Percentiles rank a stretch among this genome's conserved stretches.
phyloP scores from a whole-genome alignment of 2,329 filamentous ascomycete species.

The Hymenotorrendiella dingleyae region DNA sequence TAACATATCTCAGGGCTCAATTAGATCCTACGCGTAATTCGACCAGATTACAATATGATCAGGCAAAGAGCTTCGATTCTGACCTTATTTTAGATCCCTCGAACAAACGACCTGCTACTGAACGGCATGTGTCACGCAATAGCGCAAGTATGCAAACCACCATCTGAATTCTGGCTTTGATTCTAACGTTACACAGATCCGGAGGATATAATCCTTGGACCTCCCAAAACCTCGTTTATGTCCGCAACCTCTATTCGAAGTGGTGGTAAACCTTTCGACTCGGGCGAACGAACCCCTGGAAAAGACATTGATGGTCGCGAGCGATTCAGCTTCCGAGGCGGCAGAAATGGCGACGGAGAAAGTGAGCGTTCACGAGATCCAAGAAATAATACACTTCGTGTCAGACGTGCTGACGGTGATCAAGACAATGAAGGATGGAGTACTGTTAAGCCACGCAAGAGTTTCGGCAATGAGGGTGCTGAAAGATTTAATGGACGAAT shows the following conservation, averaged over 20 bases:
- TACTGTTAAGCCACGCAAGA: conserved; percentile 67
- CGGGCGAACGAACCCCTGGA: conserved; percentile 38
- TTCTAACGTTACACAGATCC: conserved; percentile 40
- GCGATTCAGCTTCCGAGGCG: conserved; percentile 52
- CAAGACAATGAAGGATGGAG: conserved; percentile 69
- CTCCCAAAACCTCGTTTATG: conserved; percentile 75
- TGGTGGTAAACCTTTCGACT: conserved; percentile 34
- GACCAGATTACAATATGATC: conserved; percentile 40
- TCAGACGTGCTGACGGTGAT: conserved; percentile 47
- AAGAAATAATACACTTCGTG: conserved; percentile 42
- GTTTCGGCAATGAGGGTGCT: conserved; percentile 64
- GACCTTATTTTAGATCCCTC: conserved; percentile 26
- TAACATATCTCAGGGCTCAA: conserved; percentile 24
- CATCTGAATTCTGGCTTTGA: conserved; percentile 16
- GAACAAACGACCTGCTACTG: conserved; percentile 45
- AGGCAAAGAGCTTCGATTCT: conserved; percentile 35
- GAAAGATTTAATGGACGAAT: conserved; percentile 64
- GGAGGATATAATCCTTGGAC: conserved; percentile 82
- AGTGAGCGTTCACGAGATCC: conserved; percentile 45
- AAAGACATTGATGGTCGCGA: conserved; percentile 49
- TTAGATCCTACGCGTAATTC: conserved; percentile 28
- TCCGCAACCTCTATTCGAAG: conserved; percentile 59
- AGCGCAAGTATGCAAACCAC: conserved; percentile 44
- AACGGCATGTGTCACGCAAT: conserved; percentile 51
- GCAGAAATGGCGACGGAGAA: conserved; percentile 45